Evolutionary conservation across 2,329 filamentous ascomycete species (phyloP).

Genomic region (Purpureocillium takamizusanense): DNA sequence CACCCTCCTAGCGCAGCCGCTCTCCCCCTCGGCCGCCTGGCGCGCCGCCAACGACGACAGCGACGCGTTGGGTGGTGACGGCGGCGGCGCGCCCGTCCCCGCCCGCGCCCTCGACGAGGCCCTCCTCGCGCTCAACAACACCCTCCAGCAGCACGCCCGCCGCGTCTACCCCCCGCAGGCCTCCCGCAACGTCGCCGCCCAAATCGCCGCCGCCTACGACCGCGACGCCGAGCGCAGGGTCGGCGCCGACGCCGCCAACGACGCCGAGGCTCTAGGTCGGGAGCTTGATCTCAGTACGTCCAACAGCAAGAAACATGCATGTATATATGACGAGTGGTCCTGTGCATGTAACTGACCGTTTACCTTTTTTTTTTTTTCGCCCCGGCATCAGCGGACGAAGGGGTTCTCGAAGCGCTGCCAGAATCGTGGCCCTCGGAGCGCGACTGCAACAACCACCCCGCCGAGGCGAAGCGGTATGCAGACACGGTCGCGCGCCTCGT

Average conservation of each 20-base stretch:
- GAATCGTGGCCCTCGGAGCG: slow-evolving; percentile 34
- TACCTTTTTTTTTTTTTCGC: too few relatives aligned
- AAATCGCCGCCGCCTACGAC: slow-evolving; percentile 59
- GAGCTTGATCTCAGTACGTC: slow-evolving; percentile 36
- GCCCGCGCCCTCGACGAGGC: slow-evolving; percentile 47
- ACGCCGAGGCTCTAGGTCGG: slow-evolving; percentile 25
- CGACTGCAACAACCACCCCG: slow-evolving; percentile 25
- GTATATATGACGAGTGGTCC: too few relatives aligned
- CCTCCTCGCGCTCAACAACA: slow-evolving; percentile 49
- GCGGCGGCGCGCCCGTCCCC: slow-evolving; percentile 29
- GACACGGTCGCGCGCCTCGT: slow-evolving; percentile 40
- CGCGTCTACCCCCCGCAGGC: slow-evolving; percentile 60
- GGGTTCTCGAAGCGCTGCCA: slow-evolving; percentile 37
- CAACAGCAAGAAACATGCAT: too few relatives aligned
- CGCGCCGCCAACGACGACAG: slow-evolving; percentile 35
- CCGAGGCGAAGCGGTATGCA: slow-evolving; percentile 41
- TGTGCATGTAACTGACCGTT: too few relatives aligned
- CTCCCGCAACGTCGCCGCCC: slow-evolving; percentile 62
- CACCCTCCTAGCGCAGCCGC: slow-evolving; percentile 50
- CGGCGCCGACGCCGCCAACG: slow-evolving; percentile 18
- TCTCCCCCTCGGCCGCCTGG: slow-evolving; percentile 47
- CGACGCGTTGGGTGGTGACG: slow-evolving; percentile 18
- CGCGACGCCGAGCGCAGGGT: slow-evolving; percentile 31
- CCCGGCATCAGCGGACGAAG: slow-evolving; percentile 24
- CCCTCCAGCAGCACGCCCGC: slow-evolving; percentile 54